Percentiles rank a stretch among this genome's conserved stretches.
Conservation (phyloP, 176 grass and related monocot genomes). For the Musa troglodytarum region DNA sequence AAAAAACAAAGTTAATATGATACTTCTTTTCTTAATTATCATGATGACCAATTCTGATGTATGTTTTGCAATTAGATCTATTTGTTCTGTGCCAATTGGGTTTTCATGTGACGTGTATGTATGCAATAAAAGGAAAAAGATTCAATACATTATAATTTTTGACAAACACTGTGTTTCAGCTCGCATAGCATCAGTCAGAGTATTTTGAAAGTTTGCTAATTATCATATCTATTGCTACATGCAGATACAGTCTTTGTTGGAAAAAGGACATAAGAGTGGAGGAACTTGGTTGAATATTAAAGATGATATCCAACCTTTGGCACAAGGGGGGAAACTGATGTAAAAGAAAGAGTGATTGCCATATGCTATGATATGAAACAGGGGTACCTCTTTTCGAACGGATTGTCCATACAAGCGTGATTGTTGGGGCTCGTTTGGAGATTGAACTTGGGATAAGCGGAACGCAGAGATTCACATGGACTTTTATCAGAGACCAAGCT, state of each 20-base stretch:
- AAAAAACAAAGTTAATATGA: too few species aligned
- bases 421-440: neutral
- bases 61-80: too few species aligned
- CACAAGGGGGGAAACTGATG: neutral
- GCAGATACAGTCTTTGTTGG: neutral
- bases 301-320: neutral
- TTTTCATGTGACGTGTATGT: too few species aligned
- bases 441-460: neutral
- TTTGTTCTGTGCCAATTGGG: too few species aligned
- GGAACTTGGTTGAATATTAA: neutral
- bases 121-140: too few species aligned
- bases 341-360: too few species aligned
- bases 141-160: too few species aligned
- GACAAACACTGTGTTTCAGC: too few species aligned
- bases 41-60: too few species aligned
- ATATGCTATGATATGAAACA: neutral
- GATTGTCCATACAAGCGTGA: neutral
- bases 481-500: slow-evolving; percentile 23
- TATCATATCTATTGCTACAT: neutral
- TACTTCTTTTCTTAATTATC: too few species aligned
- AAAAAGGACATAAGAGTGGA: neutral
- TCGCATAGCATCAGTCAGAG: too few species aligned
- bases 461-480: neutral
- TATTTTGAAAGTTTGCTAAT: neutral
- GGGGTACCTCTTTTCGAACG: slow-evolving; percentile 18